Evolutionary conservation across 768 basidiomycete species (phyloP).

Genomic region (Tricholoma terreum): DNA sequence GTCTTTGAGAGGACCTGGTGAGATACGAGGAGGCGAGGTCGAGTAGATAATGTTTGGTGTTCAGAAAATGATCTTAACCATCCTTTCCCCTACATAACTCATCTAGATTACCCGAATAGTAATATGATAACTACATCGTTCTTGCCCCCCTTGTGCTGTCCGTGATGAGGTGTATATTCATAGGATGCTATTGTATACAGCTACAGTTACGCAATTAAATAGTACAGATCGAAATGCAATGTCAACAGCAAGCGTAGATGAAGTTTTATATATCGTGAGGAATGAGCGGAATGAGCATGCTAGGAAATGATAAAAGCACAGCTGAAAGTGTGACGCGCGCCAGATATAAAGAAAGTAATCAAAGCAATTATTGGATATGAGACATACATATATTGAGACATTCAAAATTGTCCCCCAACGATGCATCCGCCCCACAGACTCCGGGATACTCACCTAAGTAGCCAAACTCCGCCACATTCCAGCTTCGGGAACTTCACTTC

Average conservation of each 20-base stretch:
- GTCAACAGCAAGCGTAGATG: not conserved
- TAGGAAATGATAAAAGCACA: conserved; percentile 12
- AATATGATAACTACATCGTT: not conserved
- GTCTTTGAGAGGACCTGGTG: conserved; percentile 24
- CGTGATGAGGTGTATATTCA: not conserved
- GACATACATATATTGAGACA: conserved; percentile 18
- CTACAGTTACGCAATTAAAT: conserved; percentile 1
- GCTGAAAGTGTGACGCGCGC: conserved; percentile 2
- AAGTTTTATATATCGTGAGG: not conserved
- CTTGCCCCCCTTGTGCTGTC: not conserved
- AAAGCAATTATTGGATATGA: conserved; percentile 20
- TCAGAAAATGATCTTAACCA: not conserved
- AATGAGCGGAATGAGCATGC: not conserved
- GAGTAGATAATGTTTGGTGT: conserved; percentile 6
- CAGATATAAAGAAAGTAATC: conserved; percentile 8
- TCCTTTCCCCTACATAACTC: not conserved
- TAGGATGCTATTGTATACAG: conserved; percentile 1
- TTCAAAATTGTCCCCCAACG: conserved; percentile 3
- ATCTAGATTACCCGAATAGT: not conserved
- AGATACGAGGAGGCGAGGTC: conserved; percentile 9
- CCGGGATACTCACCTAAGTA: conserved; percentile 9
- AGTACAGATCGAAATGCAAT: not conserved
- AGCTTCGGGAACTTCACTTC: conserved; percentile 62
- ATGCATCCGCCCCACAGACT: not conserved
- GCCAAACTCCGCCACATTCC: conserved; percentile 86